Percentiles rank a stretch among this genome's conserved stretches.
Evolutionary conservation across 202 grass and related monocot genomes (phyloP).

Genomic region (Elaeis oleifera): DNA sequence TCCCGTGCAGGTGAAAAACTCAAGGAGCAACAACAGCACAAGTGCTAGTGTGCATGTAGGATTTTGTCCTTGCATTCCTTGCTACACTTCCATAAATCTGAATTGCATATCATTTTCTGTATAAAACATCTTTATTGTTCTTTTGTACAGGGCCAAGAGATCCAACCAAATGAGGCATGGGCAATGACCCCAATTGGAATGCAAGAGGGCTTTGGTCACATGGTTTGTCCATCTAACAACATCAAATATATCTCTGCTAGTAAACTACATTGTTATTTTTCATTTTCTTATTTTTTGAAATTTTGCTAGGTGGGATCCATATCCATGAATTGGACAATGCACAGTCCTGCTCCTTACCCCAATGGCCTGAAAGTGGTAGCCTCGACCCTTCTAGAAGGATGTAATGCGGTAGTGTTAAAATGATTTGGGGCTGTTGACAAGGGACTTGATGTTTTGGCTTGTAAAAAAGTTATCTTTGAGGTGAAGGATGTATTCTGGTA

Average conservation of each 20-base stretch:
- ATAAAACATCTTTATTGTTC: constrained; percentile 1
- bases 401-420: too few species aligned
- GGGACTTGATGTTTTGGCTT: too few species aligned
- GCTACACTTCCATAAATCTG: not conserved
- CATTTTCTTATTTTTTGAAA: constrained; percentile 9
- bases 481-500: too few species aligned
- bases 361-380: constrained; percentile 77
- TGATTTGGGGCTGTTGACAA: too few species aligned
- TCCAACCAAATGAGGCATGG: constrained; percentile 63
- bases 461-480: too few species aligned
- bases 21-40: constrained; percentile 29
- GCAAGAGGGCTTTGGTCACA: constrained; percentile 51
- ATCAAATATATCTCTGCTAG: constrained; percentile 9
- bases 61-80: constrained; percentile 10
- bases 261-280: constrained; percentile 15
- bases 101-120: not conserved
- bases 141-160: constrained; percentile 31
- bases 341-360: constrained; percentile 52
- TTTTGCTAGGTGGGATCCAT: constrained; percentile 55
- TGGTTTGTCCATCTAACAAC: constrained; percentile 38
- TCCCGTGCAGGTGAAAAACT: constrained; percentile 67
- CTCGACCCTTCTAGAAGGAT: constrained; percentile 43
- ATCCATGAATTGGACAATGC: constrained; percentile 72
- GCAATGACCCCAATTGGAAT: constrained; percentile 38
- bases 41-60: constrained; percentile 38